Base-by-base conservation (phyloP, 768 basidiomycete genomes). In the Collybiopsis confluens region DNA sequence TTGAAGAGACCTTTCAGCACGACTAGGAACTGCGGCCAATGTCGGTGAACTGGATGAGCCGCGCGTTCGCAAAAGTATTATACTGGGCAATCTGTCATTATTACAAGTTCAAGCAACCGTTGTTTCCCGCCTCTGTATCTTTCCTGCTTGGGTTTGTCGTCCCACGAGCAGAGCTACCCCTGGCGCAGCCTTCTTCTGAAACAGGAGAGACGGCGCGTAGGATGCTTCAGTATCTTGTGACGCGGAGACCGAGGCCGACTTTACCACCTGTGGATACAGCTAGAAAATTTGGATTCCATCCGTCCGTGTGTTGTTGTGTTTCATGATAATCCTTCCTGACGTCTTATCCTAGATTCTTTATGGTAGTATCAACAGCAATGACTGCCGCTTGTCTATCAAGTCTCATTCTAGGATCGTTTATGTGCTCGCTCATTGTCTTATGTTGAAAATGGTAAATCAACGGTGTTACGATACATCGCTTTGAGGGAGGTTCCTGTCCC, bases 1-100 rank as follows among this genome's bases (percentile, higher is more conserved):
- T 36, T 96, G 98, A 69, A 98, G 98, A 95, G 98, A 97, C 59
- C 84, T 99, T 6, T 95, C 94, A 3, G 93, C 97, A 1, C 82
- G 96, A 13, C 78, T 99, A n/a, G 88, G 90, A 1, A 99, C 97
- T 0, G 88, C 94, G 1, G 90, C 95, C 4, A 97, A 98, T 60
- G 86, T 95, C 47, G 96, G 96, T 41, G 84, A 93, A 56, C 83
- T 99, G 4, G 93, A 98, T 65, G 79, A 85, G 30, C 82, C 83
- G 0, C 60, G 66, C 2, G 74, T 73, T 7, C 82, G 91, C 3
- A 78, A 81, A 4, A 65, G 73, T 2, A 81, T 96, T 56, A 77
- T 99, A 30, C 55, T 82, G 2, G 94, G 94, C 38, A 97, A 94
- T 67, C 69, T 98, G 41, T 75, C 86, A 1, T 75, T 98, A 10